A percentile compares a stretch with the other conserved stretches of the same genome.
Conservation (phyloP, 2,329 filamentous ascomycete species). For the Colletotrichum musicola region DNA sequence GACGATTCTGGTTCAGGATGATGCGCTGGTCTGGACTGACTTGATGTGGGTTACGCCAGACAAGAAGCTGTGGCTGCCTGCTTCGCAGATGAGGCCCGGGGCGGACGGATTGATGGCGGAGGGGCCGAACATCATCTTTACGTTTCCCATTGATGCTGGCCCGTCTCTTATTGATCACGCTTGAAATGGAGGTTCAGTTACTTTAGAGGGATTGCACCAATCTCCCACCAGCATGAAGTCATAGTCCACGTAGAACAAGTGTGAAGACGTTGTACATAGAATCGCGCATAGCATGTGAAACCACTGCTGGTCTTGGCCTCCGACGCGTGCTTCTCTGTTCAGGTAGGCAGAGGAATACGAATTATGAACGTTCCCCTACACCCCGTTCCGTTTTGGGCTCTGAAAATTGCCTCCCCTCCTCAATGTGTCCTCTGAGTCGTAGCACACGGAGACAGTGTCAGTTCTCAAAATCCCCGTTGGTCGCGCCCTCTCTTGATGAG, state of each 20-base stretch:
- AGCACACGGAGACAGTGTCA: not conserved
- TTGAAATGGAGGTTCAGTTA: no score
- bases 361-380: no score
- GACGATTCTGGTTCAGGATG: slow-evolving; percentile 9
- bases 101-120: slow-evolving; percentile 8
- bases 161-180: slow-evolving; percentile 13
- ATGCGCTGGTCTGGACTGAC: slow-evolving; percentile 18
- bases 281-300: no score
- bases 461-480: not conserved
- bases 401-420: not conserved
- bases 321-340: no score
- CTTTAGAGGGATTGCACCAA: no score
- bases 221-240: no score
- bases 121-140: slow-evolving; percentile 6
- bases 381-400: not conserved
- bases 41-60: slow-evolving; percentile 23
- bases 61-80: slow-evolving; percentile 21
- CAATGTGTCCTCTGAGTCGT: not conserved
- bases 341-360: no score
- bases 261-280: no score
- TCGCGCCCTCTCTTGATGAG: not conserved
- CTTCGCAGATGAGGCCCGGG: slow-evolving; percentile 21
- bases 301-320: no score
- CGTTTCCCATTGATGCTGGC: slow-evolving; percentile 10
- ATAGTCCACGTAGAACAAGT: no score